Conservation (phyloP, 768 basidiomycete species). For the Mycena venus region DNA sequence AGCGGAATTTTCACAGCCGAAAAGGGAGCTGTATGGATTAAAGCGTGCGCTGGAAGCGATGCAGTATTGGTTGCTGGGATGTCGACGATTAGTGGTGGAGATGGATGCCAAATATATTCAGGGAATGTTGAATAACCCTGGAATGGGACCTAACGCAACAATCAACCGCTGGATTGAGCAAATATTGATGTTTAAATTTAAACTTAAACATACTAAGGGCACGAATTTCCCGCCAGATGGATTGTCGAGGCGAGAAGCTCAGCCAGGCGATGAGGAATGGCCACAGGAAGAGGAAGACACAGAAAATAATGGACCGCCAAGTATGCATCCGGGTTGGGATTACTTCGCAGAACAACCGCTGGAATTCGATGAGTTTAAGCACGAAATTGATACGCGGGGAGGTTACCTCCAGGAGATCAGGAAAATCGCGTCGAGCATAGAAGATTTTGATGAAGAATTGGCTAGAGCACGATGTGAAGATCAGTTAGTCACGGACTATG, state of each 20-base stretch:
- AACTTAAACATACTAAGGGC: slow-evolving; percentile 30
- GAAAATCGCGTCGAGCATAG: background rate
- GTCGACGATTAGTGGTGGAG: slow-evolving; percentile 32
- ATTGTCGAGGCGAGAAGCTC: slow-evolving; percentile 29
- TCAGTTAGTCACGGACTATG: background rate
- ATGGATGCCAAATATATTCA: no score
- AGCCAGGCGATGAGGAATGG: slow-evolving; percentile 6
- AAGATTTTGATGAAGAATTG: slow-evolving; percentile 1
- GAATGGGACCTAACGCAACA: slow-evolving; percentile 37
- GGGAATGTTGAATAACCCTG: slow-evolving; percentile 37
- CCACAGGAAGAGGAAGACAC: background rate
- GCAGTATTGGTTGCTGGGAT: slow-evolving; percentile 33
- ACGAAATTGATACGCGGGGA: slow-evolving; percentile 18
- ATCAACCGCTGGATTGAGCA: slow-evolving; percentile 40
- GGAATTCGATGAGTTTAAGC: slow-evolving; percentile 19
- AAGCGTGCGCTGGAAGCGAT: slow-evolving; percentile 23
- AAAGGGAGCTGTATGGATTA: slow-evolving; percentile 44
- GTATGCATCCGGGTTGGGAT: slow-evolving; percentile 4
- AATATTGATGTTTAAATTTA: slow-evolving; percentile 36
- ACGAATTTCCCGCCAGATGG: no score
- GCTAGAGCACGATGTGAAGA: background rate
- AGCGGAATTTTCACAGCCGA: slow-evolving; percentile 38
- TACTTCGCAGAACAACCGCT: slow-evolving; percentile 12
- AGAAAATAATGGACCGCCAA: slow-evolving; percentile 4
- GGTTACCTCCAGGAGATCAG: slow-evolving; percentile 3